Evolutionary conservation across 306 rosid species (phyloP), one percentile per base, ranked within the genome.

Genomic region (Trifolium fragiferum): DNA sequence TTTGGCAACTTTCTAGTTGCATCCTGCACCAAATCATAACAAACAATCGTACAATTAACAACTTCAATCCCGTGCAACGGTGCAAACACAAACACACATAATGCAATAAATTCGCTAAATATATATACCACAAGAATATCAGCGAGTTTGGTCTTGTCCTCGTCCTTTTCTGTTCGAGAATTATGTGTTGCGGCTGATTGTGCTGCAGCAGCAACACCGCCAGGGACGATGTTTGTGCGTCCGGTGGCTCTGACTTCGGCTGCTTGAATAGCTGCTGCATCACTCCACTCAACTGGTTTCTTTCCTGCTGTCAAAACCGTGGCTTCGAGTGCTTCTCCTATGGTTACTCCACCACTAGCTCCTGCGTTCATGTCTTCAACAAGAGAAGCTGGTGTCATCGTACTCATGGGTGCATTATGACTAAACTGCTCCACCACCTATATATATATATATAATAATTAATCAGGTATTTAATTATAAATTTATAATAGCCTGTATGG

Each of bases 271-370:
- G 97, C 96, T 0, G 96, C 96, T 0, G 89, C 93, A 2, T 88
- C 90, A 21, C 93, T 89, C 87, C 82, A 78, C 44, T 81, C 93
- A 53, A 87, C 90, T 0, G 88, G 76, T 72, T 92, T 88, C 60
- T 77, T 61, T 25, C 93, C 89, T 0, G 85, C 89, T 0, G 96
- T 80, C 25, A 85, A 2, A 14, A 83, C 87, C 0, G 93, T 84
- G 2, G 92, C 96, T 76, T 90, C 90, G 0, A 90, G 87, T 66
- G 97, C 96, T 78, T 92, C 90, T 0, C 92, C 97, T 1, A 92
- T 90, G 4, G 96, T 90, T 75, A 92, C 81, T 41, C 85, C 57
- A 0, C 80, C 67, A 1, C 76, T 70, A 1, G 19, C 46, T 21
- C 76, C 84, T 0, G 8, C 54, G 5, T 44, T 32, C 60, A 6